A percentile compares a stretch with the other conserved stretches of the same genome.
Evolutionary conservation across 306 rosid genomes (phyloP).

Genomic region (Myrica gale): DNA sequence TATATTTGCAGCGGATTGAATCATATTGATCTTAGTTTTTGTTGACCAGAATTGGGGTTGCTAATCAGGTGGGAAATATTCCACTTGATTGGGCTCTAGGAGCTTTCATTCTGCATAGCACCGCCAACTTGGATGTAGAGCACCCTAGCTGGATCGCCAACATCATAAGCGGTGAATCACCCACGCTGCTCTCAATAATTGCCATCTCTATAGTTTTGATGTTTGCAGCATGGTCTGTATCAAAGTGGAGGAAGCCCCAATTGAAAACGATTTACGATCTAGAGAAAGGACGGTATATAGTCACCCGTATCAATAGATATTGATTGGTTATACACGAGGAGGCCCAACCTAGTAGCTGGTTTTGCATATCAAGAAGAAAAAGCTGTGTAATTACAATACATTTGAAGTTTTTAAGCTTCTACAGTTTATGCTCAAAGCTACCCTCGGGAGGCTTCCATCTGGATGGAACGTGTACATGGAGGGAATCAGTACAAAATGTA

Average conservation of each 20-base stretch:
- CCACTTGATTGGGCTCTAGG: slow-evolving; percentile 99
- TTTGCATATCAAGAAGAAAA: slow-evolving; percentile 24
- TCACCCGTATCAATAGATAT: slow-evolving; percentile 56
- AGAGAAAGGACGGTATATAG: slow-evolving; percentile 86
- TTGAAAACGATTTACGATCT: slow-evolving; percentile 85
- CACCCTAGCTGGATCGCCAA: slow-evolving; percentile 50
- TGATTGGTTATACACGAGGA: slow-evolving; percentile 29
- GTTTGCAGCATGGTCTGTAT: slow-evolving; percentile 81
- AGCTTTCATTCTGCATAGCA: slow-evolving; percentile 86
- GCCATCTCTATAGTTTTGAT: slow-evolving; percentile 55
- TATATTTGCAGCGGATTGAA: slow-evolving; percentile 16
- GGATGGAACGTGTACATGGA: background rate
- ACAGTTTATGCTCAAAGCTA: background rate
- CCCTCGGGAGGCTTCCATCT: background rate
- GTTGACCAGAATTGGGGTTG: slow-evolving; percentile 61
- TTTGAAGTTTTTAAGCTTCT: background rate
- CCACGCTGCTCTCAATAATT: slow-evolving; percentile 51
- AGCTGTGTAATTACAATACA: slow-evolving; percentile 21
- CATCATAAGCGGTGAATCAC: slow-evolving; percentile 50
- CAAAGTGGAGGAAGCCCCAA: slow-evolving; percentile 85
- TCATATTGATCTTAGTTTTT: slow-evolving; percentile 28
- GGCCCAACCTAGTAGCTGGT: slow-evolving; percentile 23
- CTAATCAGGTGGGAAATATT: slow-evolving; percentile 68
- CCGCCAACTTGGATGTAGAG: slow-evolving; percentile 43
- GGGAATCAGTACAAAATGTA: background rate